Base-by-base conservation (phyloP, 257 asterid species). In the Craterostigma plantagineum region DNA sequence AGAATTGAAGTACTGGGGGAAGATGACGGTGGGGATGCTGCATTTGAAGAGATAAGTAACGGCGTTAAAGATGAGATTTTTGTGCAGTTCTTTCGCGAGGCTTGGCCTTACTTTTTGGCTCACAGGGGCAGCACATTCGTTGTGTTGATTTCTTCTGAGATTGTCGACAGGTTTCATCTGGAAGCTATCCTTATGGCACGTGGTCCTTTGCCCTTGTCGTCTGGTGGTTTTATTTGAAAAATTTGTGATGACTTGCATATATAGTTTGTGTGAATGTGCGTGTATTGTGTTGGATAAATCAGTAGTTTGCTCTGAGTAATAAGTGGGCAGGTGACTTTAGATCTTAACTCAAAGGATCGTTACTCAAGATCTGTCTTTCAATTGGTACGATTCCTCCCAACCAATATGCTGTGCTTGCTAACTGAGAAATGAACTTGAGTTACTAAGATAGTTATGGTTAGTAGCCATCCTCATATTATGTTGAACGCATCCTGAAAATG, bases 91-190 rank as follows among this genome's bases (percentile, higher is more conserved):
- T 90, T 83, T 34, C 70, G 91, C 39, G 95, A 79, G 65, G 66
- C 96, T 0, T 83, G 94, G 92, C 96, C 95, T 4, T 83, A 90
- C 55, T 70, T 83, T 52, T 68, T 57, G 54, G 91, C 99, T 9
- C 95, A 79, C 62, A 64, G 96, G 44, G 96, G 99, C 50, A 79
- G 96, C 63, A 84, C 91, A 37, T 90, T 90, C 53, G 99, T 90
- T 42, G 76, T 80, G 34, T 48, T 90, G 43, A 59, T 86, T 18
- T 86, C 96, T 11, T 83, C 94, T 41, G 92, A 81, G 66, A 75
- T 79, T 60, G 62, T 77, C 43, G 94, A 83, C 61, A 67, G 82
- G 64, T 63, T 67, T 52, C 60, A 77, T 59, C 69, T 83, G 70
- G 92, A 75, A 52, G 75, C 51, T 43, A 63, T 77, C 60, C 91